Evolutionary conservation across 148 eudicot genomes (phyloP).

Genomic region (Arbutus unedo): DNA sequence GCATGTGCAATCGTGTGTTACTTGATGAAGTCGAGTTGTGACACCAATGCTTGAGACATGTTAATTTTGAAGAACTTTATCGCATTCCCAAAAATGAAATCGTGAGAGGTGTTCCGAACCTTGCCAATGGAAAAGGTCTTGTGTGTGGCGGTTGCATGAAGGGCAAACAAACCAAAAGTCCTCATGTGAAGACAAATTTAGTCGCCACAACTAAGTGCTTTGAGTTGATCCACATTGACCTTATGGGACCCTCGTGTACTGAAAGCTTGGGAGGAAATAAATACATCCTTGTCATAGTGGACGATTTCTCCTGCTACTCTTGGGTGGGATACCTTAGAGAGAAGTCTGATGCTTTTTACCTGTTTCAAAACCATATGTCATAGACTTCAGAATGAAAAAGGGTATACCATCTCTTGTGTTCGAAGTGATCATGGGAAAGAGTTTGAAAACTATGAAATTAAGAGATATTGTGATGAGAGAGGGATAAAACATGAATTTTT

Average conservation of each 20-base stretch:
- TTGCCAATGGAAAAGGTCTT: not conserved
- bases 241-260: not conserved
- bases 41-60: not conserved
- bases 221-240: not conserved
- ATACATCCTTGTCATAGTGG: not conserved
- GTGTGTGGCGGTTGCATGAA: not conserved
- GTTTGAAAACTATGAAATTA: not conserved
- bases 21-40: not conserved
- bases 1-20: not conserved
- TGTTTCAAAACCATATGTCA: not conserved
- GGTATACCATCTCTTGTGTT: not conserved
- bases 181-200: not conserved
- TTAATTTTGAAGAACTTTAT: not conserved
- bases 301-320: not conserved
- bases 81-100: not conserved
- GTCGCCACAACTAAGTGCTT: not conserved
- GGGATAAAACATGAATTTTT: constrained; percentile 7
- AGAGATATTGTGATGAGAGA: not conserved
- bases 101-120: not conserved
- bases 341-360: not conserved
- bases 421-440: not conserved
- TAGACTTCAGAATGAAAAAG: not conserved
- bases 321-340: not conserved
- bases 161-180: not conserved
- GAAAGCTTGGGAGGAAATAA: not conserved